These are phyloP conservation scores for Epichloe coenophiala DNA, from an alignment of 2,329 filamentous ascomycete species.

Conservation along the genomic window DNA sequence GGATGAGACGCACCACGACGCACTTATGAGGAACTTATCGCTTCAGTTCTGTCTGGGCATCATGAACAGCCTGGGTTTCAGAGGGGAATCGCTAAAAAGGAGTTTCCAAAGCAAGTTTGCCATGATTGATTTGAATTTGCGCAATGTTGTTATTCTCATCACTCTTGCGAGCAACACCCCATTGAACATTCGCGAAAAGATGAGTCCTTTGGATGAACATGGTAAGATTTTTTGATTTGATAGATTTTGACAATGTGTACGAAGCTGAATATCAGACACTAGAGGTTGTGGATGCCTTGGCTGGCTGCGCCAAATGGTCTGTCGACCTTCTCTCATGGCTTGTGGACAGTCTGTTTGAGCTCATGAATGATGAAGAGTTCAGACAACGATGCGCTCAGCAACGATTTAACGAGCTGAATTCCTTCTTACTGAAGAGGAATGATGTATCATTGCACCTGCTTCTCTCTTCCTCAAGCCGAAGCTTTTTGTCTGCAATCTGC, in stretches of 20 bases:
- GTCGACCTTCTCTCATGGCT: slow-evolving; percentile 56
- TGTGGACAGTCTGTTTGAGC: slow-evolving; percentile 42
- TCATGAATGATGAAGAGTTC: slow-evolving; percentile 39
- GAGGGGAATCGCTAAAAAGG: slow-evolving; percentile 48
- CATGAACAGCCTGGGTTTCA: slow-evolving; percentile 65
- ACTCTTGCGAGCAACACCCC: slow-evolving; percentile 48
- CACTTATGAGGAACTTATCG: slow-evolving; percentile 56
- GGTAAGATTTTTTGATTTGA: slow-evolving; percentile 14
- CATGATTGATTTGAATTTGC: slow-evolving; percentile 60
- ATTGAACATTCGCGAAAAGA: slow-evolving; percentile 38
- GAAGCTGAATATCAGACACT: neutral
- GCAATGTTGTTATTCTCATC: slow-evolving; percentile 55
- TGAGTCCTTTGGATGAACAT: slow-evolving; percentile 48
- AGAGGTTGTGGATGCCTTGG: slow-evolving; percentile 61
- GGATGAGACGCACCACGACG: slow-evolving; percentile 57
- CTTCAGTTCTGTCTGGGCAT: slow-evolving; percentile 68
- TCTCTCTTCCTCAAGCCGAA: slow-evolving; percentile 60
- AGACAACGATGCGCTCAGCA: slow-evolving; percentile 33
- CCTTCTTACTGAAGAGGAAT: slow-evolving; percentile 39
- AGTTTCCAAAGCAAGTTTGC: slow-evolving; percentile 60
- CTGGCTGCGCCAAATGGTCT: slow-evolving; percentile 67
- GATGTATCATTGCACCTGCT: slow-evolving; percentile 49
- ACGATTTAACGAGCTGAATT: slow-evolving; percentile 34
- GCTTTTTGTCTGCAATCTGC: slow-evolving; percentile 56
- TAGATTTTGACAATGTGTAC: neutral